Percentiles rank a stretch among this genome's conserved stretches.
Evolutionary conservation across 129 eudicot genomes (phyloP).

Genomic region (Logfia minima): DNA sequence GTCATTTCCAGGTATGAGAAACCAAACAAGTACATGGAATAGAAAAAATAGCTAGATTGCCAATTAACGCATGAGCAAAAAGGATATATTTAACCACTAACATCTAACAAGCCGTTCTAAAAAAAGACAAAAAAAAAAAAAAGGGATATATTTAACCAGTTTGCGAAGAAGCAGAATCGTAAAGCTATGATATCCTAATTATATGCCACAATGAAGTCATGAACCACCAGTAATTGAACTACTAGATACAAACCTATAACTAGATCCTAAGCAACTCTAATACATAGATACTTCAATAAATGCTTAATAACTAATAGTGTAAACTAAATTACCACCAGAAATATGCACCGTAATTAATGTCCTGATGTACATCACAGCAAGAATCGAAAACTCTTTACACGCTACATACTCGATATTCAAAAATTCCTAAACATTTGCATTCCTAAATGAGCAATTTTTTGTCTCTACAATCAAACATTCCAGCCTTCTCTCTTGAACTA

Average conservation of each 20-base stretch:
- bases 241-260: not conserved
- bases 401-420: not conserved
- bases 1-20: not conserved
- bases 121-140: too few relatives aligned
- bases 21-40: not conserved
- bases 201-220: not conserved
- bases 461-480: not conserved
- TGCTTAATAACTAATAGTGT: not conserved
- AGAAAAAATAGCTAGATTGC: not conserved
- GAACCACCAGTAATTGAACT: not conserved
- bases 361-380: not conserved
- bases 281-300: not conserved
- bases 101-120: too few relatives aligned
- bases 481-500: not conserved
- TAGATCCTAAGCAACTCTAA: conserved; percentile 10
- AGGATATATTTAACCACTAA: not conserved
- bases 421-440: not conserved
- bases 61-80: not conserved
- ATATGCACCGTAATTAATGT: not conserved
- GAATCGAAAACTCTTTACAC: not conserved
- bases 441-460: not conserved
- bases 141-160: not conserved
- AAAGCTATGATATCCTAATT: not conserved
- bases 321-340: not conserved
- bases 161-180: not conserved